Evolutionary conservation across 179 eudicot species (phyloP).

Genomic region (Nepenthes alata): DNA sequence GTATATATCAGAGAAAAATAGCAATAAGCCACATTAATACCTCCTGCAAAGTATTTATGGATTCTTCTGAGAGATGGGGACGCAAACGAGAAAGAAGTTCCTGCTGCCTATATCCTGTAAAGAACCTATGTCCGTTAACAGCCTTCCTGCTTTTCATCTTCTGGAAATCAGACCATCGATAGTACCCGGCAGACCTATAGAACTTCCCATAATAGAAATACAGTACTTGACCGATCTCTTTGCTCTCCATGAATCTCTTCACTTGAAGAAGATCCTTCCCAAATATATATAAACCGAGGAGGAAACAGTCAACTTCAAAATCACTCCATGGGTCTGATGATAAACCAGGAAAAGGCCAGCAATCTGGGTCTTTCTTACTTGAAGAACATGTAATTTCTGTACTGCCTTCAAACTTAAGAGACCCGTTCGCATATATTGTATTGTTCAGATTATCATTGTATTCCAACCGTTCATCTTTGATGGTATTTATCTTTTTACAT

Average conservation of each 20-base stretch:
- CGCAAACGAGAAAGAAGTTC: conserved; percentile 44
- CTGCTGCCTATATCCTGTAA: conserved; percentile 52
- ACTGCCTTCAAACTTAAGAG: not conserved
- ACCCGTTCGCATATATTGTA: conserved; percentile 1
- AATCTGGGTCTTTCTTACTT: conserved; percentile 1
- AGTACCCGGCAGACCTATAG: conserved; percentile 34
- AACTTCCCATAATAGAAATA: conserved; percentile 49
- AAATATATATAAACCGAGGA: conserved; percentile 55
- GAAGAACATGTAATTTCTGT: not conserved
- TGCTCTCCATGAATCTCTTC: conserved; percentile 39
- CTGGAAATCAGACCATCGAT: conserved; percentile 48
- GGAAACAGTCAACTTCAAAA: conserved; percentile 46
- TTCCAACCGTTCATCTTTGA: conserved; percentile 15
- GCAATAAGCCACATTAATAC: conserved; percentile 13
- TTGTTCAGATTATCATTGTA: not conserved
- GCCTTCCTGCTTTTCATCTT: conserved; percentile 44
- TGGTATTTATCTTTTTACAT: conserved; percentile 11
- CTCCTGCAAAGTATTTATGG: conserved; percentile 29
- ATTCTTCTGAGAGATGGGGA: conserved; percentile 38
- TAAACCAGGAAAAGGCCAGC: conserved; percentile 29
- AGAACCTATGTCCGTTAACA: conserved; percentile 42
- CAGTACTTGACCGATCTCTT: conserved; percentile 41
- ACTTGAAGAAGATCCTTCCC: conserved; percentile 57
- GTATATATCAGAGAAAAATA: not conserved
- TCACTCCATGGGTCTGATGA: conserved; percentile 43